Conservation (phyloP, 2,329 filamentous ascomycete genomes). For the Rasamsonia emersonii region DNA sequence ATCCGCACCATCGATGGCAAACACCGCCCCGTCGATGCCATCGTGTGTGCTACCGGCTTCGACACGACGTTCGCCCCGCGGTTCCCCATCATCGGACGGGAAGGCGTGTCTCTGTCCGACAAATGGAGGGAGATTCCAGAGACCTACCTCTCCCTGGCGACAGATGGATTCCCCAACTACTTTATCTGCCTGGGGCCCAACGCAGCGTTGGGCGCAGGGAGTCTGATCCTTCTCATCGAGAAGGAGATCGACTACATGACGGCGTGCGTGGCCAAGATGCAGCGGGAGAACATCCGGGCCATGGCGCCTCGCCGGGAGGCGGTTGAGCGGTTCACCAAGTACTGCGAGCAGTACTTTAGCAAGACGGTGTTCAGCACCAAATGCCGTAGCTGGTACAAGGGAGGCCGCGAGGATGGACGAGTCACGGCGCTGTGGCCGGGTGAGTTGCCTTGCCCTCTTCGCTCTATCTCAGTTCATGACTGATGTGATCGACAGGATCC, state of each 20-base stretch:
- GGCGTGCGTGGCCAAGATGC: slow-evolving; percentile 6
- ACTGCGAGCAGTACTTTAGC: slow-evolving; percentile 5
- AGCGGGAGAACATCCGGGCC: slow-evolving; percentile 12
- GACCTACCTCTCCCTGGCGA: slow-evolving; percentile 39
- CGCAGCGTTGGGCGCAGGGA: slow-evolving; percentile 33
- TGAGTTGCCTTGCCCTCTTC: slow-evolving; percentile 1
- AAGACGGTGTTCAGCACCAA: slow-evolving; percentile 7
- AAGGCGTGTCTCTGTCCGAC: slow-evolving; percentile 35
- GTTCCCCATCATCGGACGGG: slow-evolving; percentile 34
- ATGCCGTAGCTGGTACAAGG: slow-evolving; percentile 11
- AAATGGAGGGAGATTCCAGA: slow-evolving; percentile 34
- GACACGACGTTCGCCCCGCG: slow-evolving; percentile 31
- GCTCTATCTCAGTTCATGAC: background rate
- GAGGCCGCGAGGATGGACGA: slow-evolving; percentile 13
- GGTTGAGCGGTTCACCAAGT: slow-evolving; percentile 6
- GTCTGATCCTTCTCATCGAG: slow-evolving; percentile 5
- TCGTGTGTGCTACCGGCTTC: slow-evolving; percentile 36
- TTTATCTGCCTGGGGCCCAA: slow-evolving; percentile 25
- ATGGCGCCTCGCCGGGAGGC: slow-evolving; percentile 9
- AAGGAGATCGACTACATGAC: slow-evolving; percentile 7
- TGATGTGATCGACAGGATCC: slow-evolving; percentile 3
- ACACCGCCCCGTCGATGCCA: slow-evolving; percentile 12
- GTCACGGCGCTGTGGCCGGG: slow-evolving; percentile 17
- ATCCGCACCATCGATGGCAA: slow-evolving; percentile 19
- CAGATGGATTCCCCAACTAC: slow-evolving; percentile 41